phyloP scores from a whole-genome alignment of 257 asterid genomes.

The Perilla frutescens region DNA sequence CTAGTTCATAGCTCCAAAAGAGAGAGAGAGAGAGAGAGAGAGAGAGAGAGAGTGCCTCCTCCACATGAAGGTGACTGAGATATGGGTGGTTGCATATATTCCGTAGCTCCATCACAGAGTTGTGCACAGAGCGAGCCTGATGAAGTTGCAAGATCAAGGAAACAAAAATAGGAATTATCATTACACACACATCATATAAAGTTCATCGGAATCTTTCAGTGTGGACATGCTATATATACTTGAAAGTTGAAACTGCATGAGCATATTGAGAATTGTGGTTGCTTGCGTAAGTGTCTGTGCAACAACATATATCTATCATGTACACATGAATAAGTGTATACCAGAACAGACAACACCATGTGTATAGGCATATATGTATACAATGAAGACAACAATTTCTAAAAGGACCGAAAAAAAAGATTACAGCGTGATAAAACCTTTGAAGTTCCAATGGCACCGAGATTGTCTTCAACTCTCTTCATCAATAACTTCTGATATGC shows the following conservation, averaged over 20 bases:
- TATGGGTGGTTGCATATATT: slow-evolving; percentile 99
- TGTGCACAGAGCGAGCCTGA: slow-evolving; percentile 96
- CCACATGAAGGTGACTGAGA: slow-evolving; percentile 98
- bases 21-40: background rate
- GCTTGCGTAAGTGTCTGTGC: background rate
- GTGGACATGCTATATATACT: background rate
- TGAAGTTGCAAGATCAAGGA: slow-evolving; percentile 33
- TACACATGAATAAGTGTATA: slow-evolving; percentile 18
- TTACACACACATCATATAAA: background rate
- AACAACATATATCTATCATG: background rate
- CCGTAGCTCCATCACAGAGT: slow-evolving; percentile 98
- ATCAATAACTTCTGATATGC: slow-evolving; percentile 92
- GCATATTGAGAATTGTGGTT: background rate
- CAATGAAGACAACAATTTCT: slow-evolving; percentile 19
- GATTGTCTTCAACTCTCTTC: slow-evolving; percentile 98
- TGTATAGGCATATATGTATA: background rate
- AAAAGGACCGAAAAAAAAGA: slow-evolving; percentile 27
- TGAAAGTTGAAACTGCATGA: background rate
- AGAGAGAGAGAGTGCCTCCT: slow-evolving; percentile 69
- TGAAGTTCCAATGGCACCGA: slow-evolving; percentile 93
- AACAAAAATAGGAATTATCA: slow-evolving; percentile 17
- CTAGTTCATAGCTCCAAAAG: background rate
- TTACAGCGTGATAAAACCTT: slow-evolving; percentile 58
- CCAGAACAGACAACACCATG: slow-evolving; percentile 20
- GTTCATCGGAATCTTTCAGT: slow-evolving; percentile 19